phyloP scores from a whole-genome alignment of 371 early-diverging fungal species.

The Rhizomucor miehei region DNA sequence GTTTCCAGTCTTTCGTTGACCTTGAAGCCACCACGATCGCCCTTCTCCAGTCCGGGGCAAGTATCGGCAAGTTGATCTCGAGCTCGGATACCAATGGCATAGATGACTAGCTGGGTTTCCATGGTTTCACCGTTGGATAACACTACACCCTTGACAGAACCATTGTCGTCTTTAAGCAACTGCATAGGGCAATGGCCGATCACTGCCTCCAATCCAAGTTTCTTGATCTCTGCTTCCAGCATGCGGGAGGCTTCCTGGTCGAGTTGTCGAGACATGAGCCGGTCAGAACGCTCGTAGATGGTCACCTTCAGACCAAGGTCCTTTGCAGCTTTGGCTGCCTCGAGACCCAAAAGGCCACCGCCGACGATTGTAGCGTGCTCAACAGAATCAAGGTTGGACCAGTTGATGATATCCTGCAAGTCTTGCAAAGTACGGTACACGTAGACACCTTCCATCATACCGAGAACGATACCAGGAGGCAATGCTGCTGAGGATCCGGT shows the following conservation, averaged over 20 bases:
- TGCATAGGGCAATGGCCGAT: slow-evolving; percentile 39
- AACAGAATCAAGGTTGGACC: slow-evolving; percentile 27
- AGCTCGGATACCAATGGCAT: slow-evolving; percentile 60
- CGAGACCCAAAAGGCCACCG: slow-evolving; percentile 68
- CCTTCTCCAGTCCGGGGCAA: slow-evolving; percentile 30
- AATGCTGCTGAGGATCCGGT: slow-evolving; percentile 61
- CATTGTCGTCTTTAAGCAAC: slow-evolving; percentile 17
- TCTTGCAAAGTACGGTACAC: slow-evolving; percentile 69
- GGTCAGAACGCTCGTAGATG: slow-evolving; percentile 53
- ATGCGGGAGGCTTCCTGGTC: slow-evolving; percentile 51
- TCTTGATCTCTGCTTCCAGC: slow-evolving; percentile 50
- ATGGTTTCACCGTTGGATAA: slow-evolving; percentile 20
- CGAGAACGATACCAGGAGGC: slow-evolving; percentile 41
- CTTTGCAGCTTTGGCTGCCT: slow-evolving; percentile 63
- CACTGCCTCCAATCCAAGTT: slow-evolving; percentile 41
- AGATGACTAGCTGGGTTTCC: slow-evolving; percentile 52
- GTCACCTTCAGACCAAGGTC: slow-evolving; percentile 55
- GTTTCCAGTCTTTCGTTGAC: slow-evolving; percentile 54
- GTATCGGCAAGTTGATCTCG: slow-evolving; percentile 53
- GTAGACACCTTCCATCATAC: slow-evolving; percentile 49
- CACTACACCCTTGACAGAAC: slow-evolving; percentile 12
- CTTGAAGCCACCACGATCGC: slow-evolving; percentile 52
- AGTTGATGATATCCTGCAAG: slow-evolving; percentile 47
- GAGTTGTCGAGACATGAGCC: slow-evolving; percentile 57
- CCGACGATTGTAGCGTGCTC: slow-evolving; percentile 52